phyloP scores from a whole-genome alignment of 352 stramenopile genomes.

The Thalassiosira oceanica region DNA sequence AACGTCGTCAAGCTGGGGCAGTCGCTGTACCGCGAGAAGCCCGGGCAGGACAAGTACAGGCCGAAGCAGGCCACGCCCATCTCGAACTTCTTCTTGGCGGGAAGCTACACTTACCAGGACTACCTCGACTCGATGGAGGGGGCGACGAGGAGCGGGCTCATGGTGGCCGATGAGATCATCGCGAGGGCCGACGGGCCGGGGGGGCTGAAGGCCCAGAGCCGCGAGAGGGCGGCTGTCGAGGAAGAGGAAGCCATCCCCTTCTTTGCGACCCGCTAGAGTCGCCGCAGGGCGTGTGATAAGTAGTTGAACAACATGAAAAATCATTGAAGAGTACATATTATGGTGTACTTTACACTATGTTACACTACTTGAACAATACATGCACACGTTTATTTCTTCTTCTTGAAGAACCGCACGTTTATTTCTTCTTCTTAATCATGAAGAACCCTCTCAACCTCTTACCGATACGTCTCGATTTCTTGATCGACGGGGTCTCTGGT shows the following conservation, averaged over 20 bases:
- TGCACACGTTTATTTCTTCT: too few species aligned
- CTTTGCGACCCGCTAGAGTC: too few species aligned
- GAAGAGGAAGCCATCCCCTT: constrained; percentile 24
- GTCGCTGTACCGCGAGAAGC: constrained; percentile 84
- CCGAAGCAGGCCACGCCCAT: constrained; percentile 85
- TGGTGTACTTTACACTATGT: too few species aligned
- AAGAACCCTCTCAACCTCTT: too few species aligned
- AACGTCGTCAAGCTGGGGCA: constrained; percentile 86
- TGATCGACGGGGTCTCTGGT: too few species aligned
- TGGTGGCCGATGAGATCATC: constrained; percentile 86
- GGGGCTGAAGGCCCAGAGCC: constrained; percentile 46
- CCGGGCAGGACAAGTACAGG: constrained; percentile 84
- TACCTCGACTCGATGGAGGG: constrained; percentile 89
- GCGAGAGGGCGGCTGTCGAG: constrained; percentile 3
- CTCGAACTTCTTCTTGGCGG: constrained; percentile 86
- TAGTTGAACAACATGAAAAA: too few species aligned
- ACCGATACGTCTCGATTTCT: too few species aligned
- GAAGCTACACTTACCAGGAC: constrained; percentile 87
- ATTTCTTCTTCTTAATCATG: too few species aligned
- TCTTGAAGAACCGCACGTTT: too few species aligned
- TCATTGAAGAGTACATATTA: too few species aligned
- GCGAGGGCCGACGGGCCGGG: constrained; percentile 70
- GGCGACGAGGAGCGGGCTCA: constrained; percentile 83
- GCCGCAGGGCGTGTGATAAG: too few species aligned
- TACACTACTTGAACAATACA: too few species aligned